Evolutionary conservation across 805 yeast species (phyloP).

Genomic region (Metschnikowia borealis): DNA sequence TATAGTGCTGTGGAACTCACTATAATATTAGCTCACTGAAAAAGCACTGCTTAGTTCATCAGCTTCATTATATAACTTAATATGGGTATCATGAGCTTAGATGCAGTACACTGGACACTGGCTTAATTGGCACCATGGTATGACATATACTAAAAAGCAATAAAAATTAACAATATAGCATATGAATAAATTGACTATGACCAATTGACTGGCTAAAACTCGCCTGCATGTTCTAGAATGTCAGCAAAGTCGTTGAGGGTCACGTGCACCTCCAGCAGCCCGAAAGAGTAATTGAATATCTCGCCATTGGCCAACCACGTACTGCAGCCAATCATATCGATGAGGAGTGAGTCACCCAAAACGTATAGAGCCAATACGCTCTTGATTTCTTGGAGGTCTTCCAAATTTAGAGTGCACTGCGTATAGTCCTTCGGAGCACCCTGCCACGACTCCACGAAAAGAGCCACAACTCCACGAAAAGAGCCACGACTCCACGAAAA

Average conservation of each 20-base stretch:
- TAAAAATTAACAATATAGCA: too few species aligned
- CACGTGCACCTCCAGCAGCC: slow-evolving; percentile 26
- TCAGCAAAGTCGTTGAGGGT: slow-evolving; percentile 40
- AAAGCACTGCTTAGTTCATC: too few species aligned
- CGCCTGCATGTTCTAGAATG: slow-evolving; percentile 38
- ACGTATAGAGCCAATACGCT: slow-evolving; percentile 27
- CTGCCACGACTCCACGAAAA: slow-evolving; percentile 24
- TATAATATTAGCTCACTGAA: too few species aligned
- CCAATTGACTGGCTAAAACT: slow-evolving; percentile 22
- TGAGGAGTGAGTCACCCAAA: slow-evolving; percentile 31
- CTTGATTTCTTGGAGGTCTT: slow-evolving; percentile 29
- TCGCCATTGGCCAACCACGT: slow-evolving; percentile 26
- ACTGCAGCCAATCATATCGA: slow-evolving; percentile 41
- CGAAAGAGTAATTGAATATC: slow-evolving; percentile 27
- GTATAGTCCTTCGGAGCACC: slow-evolving; percentile 19
- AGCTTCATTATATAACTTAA: too few species aligned
- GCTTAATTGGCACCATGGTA: too few species aligned
- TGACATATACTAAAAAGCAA: too few species aligned
- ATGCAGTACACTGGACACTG: too few species aligned
- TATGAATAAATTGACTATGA: too few species aligned
- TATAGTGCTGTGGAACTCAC: too few species aligned
- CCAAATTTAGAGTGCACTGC: slow-evolving; percentile 5
- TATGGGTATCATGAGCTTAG: too few species aligned
- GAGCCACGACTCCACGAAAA: too few species aligned
- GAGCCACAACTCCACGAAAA: too few species aligned